These are phyloP conservation scores for Strobilomyces dryophilus DNA, from an alignment of 768 basidiomycete genomes.

Conservation along the genomic window DNA sequence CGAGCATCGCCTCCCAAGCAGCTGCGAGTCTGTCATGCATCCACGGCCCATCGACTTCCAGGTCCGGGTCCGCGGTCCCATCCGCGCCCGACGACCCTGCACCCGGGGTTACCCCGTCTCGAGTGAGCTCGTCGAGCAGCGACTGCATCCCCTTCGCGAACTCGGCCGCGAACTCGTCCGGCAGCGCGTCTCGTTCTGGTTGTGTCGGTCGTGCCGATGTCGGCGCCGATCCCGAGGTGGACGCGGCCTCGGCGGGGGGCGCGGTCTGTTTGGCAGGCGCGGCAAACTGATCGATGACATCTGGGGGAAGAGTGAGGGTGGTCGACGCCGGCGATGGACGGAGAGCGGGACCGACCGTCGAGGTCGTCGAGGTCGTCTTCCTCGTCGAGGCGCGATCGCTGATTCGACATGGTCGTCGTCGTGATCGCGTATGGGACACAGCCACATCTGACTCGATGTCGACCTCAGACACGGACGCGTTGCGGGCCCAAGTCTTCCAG, in stretches of 20 bases:
- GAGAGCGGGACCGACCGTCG: slow-evolving; percentile 32
- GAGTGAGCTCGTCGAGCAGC: slow-evolving; percentile 30
- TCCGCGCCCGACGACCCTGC: slow-evolving; percentile 16
- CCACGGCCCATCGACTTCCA: no score
- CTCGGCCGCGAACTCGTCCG: slow-evolving; percentile 35
- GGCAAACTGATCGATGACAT: slow-evolving; percentile 47
- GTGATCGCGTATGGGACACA: background rate
- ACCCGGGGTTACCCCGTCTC: slow-evolving; percentile 11
- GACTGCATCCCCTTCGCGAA: slow-evolving; percentile 43
- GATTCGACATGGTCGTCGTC: background rate
- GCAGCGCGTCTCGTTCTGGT: slow-evolving; percentile 6
- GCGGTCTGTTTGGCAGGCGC: slow-evolving; percentile 13
- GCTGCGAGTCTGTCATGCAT: slow-evolving; percentile 45
- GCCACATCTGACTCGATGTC: slow-evolving; percentile 6
- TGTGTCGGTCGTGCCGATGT: slow-evolving; percentile 10
- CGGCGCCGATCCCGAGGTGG: slow-evolving; percentile 16
- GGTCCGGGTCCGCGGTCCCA: slow-evolving; percentile 5
- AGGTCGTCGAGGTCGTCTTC: slow-evolving; percentile 41
- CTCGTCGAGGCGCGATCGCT: slow-evolving; percentile 24
- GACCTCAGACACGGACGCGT: no score
- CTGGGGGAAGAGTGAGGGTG: slow-evolving; percentile 26
- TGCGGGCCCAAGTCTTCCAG: slow-evolving; percentile 58
- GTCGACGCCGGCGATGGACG: background rate
- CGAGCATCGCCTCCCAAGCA: slow-evolving; percentile 70
- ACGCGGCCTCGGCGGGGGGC: slow-evolving; percentile 10